These are phyloP conservation scores for Xylaria venustula DNA, from an alignment of 495 filamentous ascomycete species.

Conservation along the genomic window DNA sequence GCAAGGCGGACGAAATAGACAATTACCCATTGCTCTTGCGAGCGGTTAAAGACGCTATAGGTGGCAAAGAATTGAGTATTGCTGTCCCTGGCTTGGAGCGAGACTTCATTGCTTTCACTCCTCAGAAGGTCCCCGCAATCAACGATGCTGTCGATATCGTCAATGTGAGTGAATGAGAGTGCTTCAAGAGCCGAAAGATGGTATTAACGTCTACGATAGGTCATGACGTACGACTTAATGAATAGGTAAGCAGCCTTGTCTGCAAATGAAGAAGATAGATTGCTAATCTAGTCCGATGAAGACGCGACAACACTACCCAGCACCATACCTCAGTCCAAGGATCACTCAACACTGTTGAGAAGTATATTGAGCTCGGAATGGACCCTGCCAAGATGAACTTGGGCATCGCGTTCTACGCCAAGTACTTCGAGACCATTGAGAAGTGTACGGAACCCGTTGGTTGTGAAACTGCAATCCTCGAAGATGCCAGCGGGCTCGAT, in stretches of 20 bases:
- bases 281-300: neutral
- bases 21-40: conserved; percentile 58
- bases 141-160: conserved; percentile 60
- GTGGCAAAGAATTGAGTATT: conserved; percentile 60
- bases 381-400: conserved; percentile 58
- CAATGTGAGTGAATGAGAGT: conserved; percentile 39
- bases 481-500: conserved; percentile 57
- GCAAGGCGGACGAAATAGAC: conserved; percentile 56
- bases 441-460: conserved; percentile 49
- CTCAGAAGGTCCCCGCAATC: conserved; percentile 56
- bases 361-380: conserved; percentile 55
- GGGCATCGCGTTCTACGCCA: conserved; percentile 65
- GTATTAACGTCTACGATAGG: conserved; percentile 1
- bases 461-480: conserved; percentile 53
- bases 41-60: conserved; percentile 55
- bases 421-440: conserved; percentile 59
- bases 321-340: conserved; percentile 56
- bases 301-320: conserved; percentile 57
- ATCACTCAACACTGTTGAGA: conserved; percentile 49
- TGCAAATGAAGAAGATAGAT: neutral
- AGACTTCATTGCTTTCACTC: conserved; percentile 65
- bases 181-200: neutral
- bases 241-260: conserved; percentile 39
- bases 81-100: conserved; percentile 57
- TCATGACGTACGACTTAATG: conserved; percentile 69